Conservation (phyloP, 2,329 filamentous ascomycete species). For the Chrysoporthe puriensis region DNA sequence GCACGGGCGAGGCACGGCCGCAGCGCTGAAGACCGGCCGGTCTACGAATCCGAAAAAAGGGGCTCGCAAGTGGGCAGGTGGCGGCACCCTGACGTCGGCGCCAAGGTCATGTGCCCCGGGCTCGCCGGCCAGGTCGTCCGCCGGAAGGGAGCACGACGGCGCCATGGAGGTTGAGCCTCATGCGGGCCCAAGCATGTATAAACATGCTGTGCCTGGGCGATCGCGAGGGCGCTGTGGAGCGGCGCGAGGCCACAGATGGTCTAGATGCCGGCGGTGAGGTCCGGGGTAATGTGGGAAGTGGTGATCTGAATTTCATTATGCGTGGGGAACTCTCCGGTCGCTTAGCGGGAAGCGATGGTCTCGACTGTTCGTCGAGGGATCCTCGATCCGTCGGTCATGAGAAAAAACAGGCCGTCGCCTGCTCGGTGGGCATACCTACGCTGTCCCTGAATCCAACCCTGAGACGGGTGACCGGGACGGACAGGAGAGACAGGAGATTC, state of each 20-base stretch:
- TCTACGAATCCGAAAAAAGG: not conserved
- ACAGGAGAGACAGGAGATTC: not conserved
- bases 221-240: not conserved
- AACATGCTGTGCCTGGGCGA: not conserved
- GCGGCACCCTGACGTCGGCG: not conserved
- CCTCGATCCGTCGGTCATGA: not conserved
- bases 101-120: not conserved
- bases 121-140: not conserved
- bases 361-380: not conserved
- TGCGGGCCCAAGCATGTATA: not conserved
- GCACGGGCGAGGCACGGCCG: too few species aligned
- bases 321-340: not conserved
- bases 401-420: not conserved
- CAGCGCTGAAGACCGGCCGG: not conserved
- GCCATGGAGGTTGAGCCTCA: not conserved
- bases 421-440: not conserved
- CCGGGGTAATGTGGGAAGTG: constrained; percentile 2
- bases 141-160: not conserved
- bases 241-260: not conserved
- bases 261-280: constrained; percentile 8
- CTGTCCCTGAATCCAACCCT: not conserved
- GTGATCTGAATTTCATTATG: not conserved
- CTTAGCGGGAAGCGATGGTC: not conserved
- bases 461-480: not conserved
- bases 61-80: too few species aligned